phyloP scores from a whole-genome alignment of 805 yeast species.

The Teunomyces funiuensis region DNA sequence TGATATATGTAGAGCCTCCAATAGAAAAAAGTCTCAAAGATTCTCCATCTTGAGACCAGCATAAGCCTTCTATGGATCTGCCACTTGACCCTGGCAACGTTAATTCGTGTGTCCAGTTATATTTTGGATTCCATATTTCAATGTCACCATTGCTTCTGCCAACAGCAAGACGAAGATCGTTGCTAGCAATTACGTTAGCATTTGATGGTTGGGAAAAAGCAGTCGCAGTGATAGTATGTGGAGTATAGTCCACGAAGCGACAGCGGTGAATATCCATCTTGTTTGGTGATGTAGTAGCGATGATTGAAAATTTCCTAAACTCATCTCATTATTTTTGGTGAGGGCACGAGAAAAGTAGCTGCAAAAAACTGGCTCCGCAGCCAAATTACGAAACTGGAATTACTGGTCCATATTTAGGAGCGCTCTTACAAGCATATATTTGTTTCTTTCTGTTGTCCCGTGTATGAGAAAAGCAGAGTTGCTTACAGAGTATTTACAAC shows the following conservation, averaged over 20 bases:
- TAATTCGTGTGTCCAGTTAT: constrained; percentile 77
- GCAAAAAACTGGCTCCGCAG: not conserved
- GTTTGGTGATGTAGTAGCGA: constrained; percentile 1
- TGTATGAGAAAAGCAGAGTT: no score
- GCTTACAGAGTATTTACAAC: not conserved
- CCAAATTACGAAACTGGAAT: no score
- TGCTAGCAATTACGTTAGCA: constrained; percentile 38
- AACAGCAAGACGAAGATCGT: constrained; percentile 75
- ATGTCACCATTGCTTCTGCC: constrained; percentile 94
- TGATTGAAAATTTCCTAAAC: constrained; percentile 10
- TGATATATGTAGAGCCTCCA: constrained; percentile 87
- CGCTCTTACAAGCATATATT: no score
- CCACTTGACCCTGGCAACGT: constrained; percentile 75
- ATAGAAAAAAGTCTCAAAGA: constrained; percentile 78
- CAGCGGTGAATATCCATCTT: constrained; percentile 83
- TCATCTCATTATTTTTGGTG: constrained; percentile 10
- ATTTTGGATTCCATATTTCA: constrained; percentile 90
- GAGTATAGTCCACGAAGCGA: constrained; percentile 84
- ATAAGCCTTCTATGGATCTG: constrained; percentile 84
- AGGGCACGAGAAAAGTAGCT: constrained; percentile 3
- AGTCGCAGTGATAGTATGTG: constrained; percentile 79
- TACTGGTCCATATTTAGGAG: no score
- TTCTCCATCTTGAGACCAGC: constrained; percentile 62
- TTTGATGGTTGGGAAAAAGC: constrained; percentile 67
- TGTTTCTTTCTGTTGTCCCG: no score